phyloP scores from a whole-genome alignment of 352 stramenopile species.

The Globisporangium cylindrosporum region DNA sequence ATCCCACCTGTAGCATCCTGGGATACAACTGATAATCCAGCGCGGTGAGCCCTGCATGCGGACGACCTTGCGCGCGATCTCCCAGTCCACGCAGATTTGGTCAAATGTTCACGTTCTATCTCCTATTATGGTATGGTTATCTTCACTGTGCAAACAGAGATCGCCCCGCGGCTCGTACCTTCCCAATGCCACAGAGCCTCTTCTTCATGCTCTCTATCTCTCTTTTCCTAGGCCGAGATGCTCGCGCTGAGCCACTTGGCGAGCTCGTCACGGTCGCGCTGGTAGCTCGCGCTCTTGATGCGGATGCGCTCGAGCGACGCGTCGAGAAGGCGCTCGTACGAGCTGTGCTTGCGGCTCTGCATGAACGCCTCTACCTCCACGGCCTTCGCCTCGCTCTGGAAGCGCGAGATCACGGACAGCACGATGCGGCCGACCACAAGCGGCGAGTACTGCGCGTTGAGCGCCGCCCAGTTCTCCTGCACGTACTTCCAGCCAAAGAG shows the following conservation, averaged over 20 bases:
- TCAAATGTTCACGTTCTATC: not conserved
- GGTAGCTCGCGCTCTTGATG: conserved; percentile 63
- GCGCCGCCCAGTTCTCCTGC: conserved; percentile 56
- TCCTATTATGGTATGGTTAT: not conserved
- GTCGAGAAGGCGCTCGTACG: conserved; percentile 64
- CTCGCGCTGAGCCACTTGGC: conserved; percentile 46
- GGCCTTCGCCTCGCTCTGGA: conserved; percentile 60
- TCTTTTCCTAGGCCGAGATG: conserved; percentile 13
- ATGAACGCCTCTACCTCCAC: conserved; percentile 62
- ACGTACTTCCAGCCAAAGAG: conserved; percentile 71
- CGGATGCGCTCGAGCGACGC: conserved; percentile 70
- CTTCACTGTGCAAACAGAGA: not conserved
- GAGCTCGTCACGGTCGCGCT: conserved; percentile 50
- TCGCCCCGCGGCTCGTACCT: not conserved
- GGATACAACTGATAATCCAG: not conserved
- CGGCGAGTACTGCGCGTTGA: conserved; percentile 66
- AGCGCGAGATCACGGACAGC: conserved; percentile 49
- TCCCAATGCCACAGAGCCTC: too few species aligned
- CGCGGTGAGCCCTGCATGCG: not conserved
- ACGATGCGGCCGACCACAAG: conserved; percentile 71
- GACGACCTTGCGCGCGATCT: not conserved
- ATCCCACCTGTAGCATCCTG: not conserved
- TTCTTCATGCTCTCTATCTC: not conserved
- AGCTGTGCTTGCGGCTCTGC: conserved; percentile 57
- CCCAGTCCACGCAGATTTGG: not conserved